These are phyloP conservation scores for Boechera divaricarpa DNA, from an alignment of 345 rosid species.

Conservation along the genomic window DNA sequence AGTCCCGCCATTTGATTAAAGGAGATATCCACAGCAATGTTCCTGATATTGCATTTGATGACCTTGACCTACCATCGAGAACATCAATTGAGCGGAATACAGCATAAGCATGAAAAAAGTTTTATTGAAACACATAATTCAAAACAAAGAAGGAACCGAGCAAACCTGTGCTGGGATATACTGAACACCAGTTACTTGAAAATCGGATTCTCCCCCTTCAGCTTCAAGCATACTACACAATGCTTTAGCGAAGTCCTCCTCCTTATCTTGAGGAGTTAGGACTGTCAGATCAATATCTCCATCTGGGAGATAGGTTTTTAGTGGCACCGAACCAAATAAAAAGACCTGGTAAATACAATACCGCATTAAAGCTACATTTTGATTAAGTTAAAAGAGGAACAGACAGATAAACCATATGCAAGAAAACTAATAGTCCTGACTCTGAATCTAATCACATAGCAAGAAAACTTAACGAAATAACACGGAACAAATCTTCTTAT, in stretches of 20 bases:
- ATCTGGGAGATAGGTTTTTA: slow-evolving; percentile 91
- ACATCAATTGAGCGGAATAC: not conserved
- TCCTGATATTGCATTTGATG: slow-evolving; percentile 62
- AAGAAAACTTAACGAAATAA: not conserved
- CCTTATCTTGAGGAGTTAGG: slow-evolving; percentile 56
- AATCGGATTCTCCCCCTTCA: slow-evolving; percentile 50
- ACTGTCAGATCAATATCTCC: slow-evolving; percentile 94
- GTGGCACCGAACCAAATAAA: slow-evolving; percentile 77
- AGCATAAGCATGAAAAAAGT: slow-evolving; percentile 9
- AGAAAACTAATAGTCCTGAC: slow-evolving; percentile 20
- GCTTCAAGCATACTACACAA: slow-evolving; percentile 54
- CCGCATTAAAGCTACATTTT: not conserved
- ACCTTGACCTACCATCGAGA: slow-evolving; percentile 70
- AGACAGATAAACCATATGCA: not conserved
- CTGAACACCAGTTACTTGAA: slow-evolving; percentile 65
- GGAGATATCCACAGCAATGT: slow-evolving; percentile 73
- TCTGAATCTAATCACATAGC: slow-evolving; percentile 1
- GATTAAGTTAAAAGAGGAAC: not conserved
- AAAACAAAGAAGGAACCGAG: not conserved
- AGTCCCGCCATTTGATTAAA: slow-evolving; percentile 85
- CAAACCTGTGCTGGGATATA: slow-evolving; percentile 78
- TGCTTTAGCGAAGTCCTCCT: slow-evolving; percentile 59
- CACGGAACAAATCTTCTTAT: not conserved
- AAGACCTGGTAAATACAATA: slow-evolving; percentile 57
- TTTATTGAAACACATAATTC: not conserved